Conservation (phyloP, 2,329 filamentous ascomycete species). For the Cadophora luteo-olivacea region DNA sequence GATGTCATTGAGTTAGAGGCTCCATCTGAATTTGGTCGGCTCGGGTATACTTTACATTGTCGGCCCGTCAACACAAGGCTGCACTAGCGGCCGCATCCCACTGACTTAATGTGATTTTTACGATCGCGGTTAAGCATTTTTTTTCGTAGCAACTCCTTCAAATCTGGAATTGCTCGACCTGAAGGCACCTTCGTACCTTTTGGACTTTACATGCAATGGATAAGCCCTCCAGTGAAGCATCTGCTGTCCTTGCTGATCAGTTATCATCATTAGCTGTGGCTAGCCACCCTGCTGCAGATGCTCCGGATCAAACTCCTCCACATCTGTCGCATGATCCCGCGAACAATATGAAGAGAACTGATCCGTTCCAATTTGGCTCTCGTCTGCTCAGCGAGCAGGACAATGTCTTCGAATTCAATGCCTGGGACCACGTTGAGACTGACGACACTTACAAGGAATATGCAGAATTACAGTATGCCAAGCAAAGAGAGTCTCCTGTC, state of each 20-base stretch:
- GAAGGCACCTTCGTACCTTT: background rate
- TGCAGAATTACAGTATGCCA: slow-evolving; percentile 81
- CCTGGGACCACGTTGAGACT: slow-evolving; percentile 97
- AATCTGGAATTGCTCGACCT: background rate
- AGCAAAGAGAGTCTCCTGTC: slow-evolving; percentile 85
- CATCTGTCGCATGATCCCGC: slow-evolving; percentile 46
- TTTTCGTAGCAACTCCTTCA: background rate
- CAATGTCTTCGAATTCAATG: slow-evolving; percentile 96
- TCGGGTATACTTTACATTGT: background rate
- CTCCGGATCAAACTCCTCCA: slow-evolving; percentile 33
- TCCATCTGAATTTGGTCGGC: background rate
- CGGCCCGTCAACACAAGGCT: background rate
- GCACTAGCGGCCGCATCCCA: slow-evolving; percentile 9
- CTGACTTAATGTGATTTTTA: background rate
- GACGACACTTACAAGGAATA: slow-evolving; percentile 89
- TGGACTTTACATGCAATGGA: background rate
- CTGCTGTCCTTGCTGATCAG: slow-evolving; percentile 24
- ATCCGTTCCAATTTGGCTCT: slow-evolving; percentile 96
- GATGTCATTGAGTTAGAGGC: slow-evolving; percentile 1
- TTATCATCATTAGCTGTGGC: slow-evolving; percentile 33
- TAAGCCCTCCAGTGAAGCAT: background rate
- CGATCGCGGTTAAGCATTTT: background rate
- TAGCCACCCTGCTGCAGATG: slow-evolving; percentile 31
- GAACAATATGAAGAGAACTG: slow-evolving; percentile 83
- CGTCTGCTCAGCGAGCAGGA: slow-evolving; percentile 83